Percentiles rank a stretch among this genome's conserved stretches.
Conservation (phyloP, 2,329 filamentous ascomycete species). For the Fusarium sp. region DNA sequence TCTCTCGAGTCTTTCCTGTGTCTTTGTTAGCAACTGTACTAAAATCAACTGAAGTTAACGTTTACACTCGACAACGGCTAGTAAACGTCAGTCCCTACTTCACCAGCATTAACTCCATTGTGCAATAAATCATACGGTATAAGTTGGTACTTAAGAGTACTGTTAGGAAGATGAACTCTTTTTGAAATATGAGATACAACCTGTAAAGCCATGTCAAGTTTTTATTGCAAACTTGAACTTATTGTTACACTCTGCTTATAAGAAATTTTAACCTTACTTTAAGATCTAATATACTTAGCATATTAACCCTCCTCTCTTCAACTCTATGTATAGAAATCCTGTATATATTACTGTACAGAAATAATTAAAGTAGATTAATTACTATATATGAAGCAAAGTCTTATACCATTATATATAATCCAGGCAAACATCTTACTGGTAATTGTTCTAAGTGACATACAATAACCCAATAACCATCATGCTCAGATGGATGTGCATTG, state of each 20-base stretch:
- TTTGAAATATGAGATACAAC: not conserved
- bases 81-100: not conserved
- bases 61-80: not conserved
- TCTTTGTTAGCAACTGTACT: not conserved
- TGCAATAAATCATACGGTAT: not conserved
- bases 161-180: not conserved
- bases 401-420: no score
- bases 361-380: no score
- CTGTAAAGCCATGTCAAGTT: not conserved
- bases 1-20: not conserved
- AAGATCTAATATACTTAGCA: not conserved
- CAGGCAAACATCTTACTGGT: no score
- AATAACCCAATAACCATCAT: no score
- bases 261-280: not conserved
- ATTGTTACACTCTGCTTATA: not conserved
- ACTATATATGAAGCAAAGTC: no score
- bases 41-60: not conserved
- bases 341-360: no score
- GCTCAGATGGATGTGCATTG: not conserved
- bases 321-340: not conserved
- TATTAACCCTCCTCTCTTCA: not conserved
- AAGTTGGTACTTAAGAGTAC: no score
- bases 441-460: no score
- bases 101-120: not conserved
- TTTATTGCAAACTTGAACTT: not conserved